Conservation (phyloP, 208 protist genomes). For the Baffinella frigidus region DNA sequence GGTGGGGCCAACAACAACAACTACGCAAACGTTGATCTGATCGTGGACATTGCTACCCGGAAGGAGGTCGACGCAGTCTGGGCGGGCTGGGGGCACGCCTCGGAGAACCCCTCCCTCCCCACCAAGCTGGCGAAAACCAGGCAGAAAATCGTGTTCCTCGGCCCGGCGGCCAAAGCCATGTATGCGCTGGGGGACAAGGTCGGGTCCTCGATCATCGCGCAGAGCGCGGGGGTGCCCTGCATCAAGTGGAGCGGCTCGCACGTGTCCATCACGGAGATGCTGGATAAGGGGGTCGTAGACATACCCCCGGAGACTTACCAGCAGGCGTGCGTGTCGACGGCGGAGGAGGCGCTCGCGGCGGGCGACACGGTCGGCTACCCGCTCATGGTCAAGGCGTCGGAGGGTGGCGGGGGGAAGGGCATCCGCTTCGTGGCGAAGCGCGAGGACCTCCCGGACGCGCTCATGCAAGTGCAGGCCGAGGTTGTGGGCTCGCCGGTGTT, state of each 20-base stretch:
- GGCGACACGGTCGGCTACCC: constrained; percentile 88
- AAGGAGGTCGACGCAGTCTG: constrained; percentile 87
- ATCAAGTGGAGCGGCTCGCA: constrained; percentile 61
- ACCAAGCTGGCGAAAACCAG: constrained; percentile 66
- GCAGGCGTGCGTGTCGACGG: constrained; percentile 83
- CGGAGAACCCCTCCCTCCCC: constrained; percentile 94
- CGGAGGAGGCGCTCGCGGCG: constrained; percentile 84
- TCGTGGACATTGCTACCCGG: constrained; percentile 90
- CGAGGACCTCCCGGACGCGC: constrained; percentile 78
- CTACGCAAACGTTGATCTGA: constrained; percentile 97
- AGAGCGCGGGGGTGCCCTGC: constrained; percentile 81
- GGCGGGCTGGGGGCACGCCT: constrained; percentile 97
- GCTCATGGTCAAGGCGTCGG: constrained; percentile 96
- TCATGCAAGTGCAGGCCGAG: constrained; percentile 75
- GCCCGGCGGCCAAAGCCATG: constrained; percentile 79
- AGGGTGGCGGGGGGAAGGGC: constrained; percentile 96
- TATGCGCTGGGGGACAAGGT: constrained; percentile 96
- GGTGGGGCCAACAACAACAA: constrained; percentile 96
- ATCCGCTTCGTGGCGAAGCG: constrained; percentile 79
- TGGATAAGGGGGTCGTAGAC: constrained; percentile 18
- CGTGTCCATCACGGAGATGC: not conserved
- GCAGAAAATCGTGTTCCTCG: constrained; percentile 76
- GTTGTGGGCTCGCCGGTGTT: constrained; percentile 95
- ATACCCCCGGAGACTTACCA: constrained; percentile 82
- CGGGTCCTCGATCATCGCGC: constrained; percentile 92